These are phyloP conservation scores for Trichosporon asahii DNA, from an alignment of 1,284 basidiomycete genomes.

Conservation along the genomic window DNA sequence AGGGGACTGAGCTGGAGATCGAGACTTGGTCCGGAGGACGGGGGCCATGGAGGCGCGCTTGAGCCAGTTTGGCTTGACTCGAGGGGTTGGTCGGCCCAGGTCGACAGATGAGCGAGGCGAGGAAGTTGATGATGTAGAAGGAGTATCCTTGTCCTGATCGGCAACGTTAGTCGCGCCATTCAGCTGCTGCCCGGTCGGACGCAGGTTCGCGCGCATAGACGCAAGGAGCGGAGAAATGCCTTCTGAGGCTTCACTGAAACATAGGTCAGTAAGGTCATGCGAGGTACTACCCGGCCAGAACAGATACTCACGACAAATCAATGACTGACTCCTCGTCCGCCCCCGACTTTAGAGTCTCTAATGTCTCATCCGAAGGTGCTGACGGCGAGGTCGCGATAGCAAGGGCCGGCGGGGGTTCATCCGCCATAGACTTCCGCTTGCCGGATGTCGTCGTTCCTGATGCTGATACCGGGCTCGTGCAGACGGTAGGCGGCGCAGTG, in stretches of 20 bases:
- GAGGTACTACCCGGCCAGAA: not conserved
- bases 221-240: conserved; percentile 29
- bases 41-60: conserved; percentile 39
- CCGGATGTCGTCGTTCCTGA: not conserved
- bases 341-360: conserved; percentile 2
- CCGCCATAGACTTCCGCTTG: conserved; percentile 15
- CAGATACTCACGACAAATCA: conserved; percentile 19
- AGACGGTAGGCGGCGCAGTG: not conserved
- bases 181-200: conserved; percentile 28
- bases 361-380: not conserved
- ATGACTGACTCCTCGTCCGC: conserved; percentile 13
- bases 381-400: conserved; percentile 1
- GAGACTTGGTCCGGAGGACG: conserved; percentile 37
- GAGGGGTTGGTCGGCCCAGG: conserved; percentile 29
- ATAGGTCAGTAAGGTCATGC: conserved; percentile 8
- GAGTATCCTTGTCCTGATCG: conserved; percentile 15
- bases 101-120: conserved; percentile 32
- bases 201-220: conserved; percentile 33
- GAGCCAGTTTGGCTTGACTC: conserved; percentile 44
- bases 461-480: conserved; percentile 3
- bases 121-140: conserved; percentile 15
- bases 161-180: conserved; percentile 26
- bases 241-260: conserved; percentile 16
- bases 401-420: not conserved
- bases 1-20: conserved; percentile 30